These are phyloP conservation scores for Torulaspora microellipsoides DNA, from an alignment of 805 yeast species.

Conservation along the genomic window DNA sequence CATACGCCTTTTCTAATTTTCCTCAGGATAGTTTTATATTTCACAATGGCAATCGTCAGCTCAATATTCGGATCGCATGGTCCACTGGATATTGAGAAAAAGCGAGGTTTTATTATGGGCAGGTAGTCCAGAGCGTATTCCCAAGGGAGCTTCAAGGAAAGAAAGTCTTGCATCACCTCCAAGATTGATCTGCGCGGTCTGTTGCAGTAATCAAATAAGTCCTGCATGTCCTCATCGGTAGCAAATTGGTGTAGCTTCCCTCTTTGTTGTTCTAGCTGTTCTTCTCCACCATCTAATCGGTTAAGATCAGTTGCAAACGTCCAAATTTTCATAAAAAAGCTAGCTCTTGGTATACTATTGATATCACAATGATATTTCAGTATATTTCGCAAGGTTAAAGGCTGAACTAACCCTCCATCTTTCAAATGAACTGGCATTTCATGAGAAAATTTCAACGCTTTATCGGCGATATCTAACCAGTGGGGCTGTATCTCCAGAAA, in stretches of 20 bases:
- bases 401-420: constrained; percentile 59
- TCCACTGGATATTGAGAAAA: constrained; percentile 76
- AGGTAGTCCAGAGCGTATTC: constrained; percentile 71
- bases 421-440: constrained; percentile 26
- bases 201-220: constrained; percentile 84
- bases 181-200: constrained; percentile 84
- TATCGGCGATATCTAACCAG: constrained; percentile 72
- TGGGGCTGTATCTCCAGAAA: constrained; percentile 60
- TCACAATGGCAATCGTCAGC: constrained; percentile 77
- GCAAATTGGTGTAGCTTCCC: constrained; percentile 76
- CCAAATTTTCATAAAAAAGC: constrained; percentile 70
- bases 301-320: constrained; percentile 62
- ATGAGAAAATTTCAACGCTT: constrained; percentile 34
- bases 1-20: constrained; percentile 77
- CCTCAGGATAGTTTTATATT: constrained; percentile 76
- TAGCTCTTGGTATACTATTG: constrained; percentile 73
- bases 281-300: constrained; percentile 27
- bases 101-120: constrained; percentile 75
- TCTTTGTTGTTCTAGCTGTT: constrained; percentile 52
- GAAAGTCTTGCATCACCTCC: constrained; percentile 81
- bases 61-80: constrained; percentile 47
- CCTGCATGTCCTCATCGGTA: constrained; percentile 68
- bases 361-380: constrained; percentile 79
- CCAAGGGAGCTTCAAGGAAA: constrained; percentile 67
- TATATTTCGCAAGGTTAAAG: constrained; percentile 65